Percentiles rank a stretch among this genome's conserved stretches.
Evolutionary conservation across 2,329 filamentous ascomycete genomes (phyloP).

Genomic region (Dactylellina cionopaga): DNA sequence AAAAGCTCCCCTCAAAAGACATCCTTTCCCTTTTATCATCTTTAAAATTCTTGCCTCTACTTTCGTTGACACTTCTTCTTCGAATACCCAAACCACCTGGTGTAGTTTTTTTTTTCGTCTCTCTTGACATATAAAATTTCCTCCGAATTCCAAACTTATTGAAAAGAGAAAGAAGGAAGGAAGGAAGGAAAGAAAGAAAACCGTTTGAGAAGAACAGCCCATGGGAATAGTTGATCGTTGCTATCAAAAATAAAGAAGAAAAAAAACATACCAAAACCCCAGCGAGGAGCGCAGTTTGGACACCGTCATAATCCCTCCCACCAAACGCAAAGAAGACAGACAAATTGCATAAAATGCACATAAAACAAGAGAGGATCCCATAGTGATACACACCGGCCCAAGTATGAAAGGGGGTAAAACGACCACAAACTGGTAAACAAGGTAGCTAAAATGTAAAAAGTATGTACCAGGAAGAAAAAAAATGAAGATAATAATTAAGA

Average conservation of each 20-base stretch:
- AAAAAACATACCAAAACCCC: neutral
- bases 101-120: no score
- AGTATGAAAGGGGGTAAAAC: no score
- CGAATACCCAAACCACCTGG: no score
- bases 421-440: neutral
- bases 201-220: neutral
- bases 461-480: slow-evolving; percentile 6
- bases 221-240: neutral
- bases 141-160: neutral
- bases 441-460: neutral
- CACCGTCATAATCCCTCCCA: neutral
- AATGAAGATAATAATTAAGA: no score
- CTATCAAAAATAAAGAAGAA: neutral
- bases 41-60: no score
- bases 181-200: neutral
- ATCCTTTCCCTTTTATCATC: no score
- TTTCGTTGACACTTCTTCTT: no score
- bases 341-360: neutral
- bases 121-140: no score
- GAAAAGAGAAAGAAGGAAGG: neutral
- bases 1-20: no score
- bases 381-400: slow-evolving; percentile 3
- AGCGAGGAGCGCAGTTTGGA: neutral
- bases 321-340: neutral
- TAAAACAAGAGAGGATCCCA: neutral